phyloP scores from a whole-genome alignment of 2,329 filamentous ascomycete species.

The Curvularia verruculosa region DNA sequence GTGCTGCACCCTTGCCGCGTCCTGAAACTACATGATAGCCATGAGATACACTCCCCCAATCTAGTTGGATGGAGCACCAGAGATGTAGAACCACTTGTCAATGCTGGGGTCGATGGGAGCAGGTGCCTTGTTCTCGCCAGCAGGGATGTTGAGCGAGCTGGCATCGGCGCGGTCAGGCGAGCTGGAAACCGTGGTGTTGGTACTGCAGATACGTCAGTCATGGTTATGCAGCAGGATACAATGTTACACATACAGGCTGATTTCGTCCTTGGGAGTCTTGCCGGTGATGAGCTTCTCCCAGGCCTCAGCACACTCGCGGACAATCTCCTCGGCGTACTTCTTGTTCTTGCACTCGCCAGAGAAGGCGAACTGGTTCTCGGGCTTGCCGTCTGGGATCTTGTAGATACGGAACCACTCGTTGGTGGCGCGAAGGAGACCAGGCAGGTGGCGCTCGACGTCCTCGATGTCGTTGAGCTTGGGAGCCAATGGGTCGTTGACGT shows the following conservation, averaged over 20 bases:
- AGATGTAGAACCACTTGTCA: slow-evolving; percentile 99
- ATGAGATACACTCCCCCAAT: slow-evolving; percentile 1
- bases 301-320: slow-evolving; percentile 93
- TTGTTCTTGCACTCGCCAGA: slow-evolving; percentile 99
- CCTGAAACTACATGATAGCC: neutral
- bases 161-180: slow-evolving; percentile 74
- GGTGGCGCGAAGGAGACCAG: slow-evolving; percentile 93
- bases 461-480: slow-evolving; percentile 97
- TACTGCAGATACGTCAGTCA: slow-evolving; percentile 57
- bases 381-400: slow-evolving; percentile 99
- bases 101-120: slow-evolving; percentile 94
- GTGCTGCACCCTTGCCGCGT: slow-evolving; percentile 5
- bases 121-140: slow-evolving; percentile 78
- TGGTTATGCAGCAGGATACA: slow-evolving; percentile 26
- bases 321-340: slow-evolving; percentile 94
- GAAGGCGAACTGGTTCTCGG: slow-evolving; percentile 99
- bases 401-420: slow-evolving; percentile 99
- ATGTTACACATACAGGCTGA: slow-evolving; percentile 76
- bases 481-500: slow-evolving; percentile 95
- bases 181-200: slow-evolving; percentile 78
- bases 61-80: slow-evolving; percentile 67
- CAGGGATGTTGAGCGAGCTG: slow-evolving; percentile 75
- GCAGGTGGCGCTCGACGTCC: slow-evolving; percentile 98
- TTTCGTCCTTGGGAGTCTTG: slow-evolving; percentile 77
- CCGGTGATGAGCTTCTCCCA: slow-evolving; percentile 96